Percentiles rank a stretch among this genome's conserved stretches.
These are phyloP conservation scores for Neurospora sp. DNA, from an alignment of 2,329 filamentous ascomycete species.

Conservation along the genomic window DNA sequence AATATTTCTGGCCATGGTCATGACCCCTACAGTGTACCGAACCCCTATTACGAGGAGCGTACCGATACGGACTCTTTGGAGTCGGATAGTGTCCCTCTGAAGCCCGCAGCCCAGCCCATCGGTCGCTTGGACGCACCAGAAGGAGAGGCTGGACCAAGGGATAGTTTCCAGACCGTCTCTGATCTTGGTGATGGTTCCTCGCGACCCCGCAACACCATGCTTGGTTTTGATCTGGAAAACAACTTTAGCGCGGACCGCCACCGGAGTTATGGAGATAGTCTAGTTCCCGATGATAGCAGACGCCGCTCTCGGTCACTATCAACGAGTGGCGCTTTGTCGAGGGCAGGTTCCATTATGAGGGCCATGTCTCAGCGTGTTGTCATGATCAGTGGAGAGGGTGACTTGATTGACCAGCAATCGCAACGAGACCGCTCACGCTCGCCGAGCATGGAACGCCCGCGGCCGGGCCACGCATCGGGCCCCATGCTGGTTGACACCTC, in stretches of 20 bases:
- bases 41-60: constrained; percentile 33
- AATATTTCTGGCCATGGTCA: constrained; percentile 29
- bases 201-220: constrained; percentile 40
- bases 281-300: constrained; percentile 36
- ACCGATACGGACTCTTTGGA: constrained; percentile 35
- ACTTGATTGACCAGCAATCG: constrained; percentile 65
- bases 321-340: constrained; percentile 52
- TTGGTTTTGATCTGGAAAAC: constrained; percentile 47
- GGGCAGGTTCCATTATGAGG: constrained; percentile 67
- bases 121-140: constrained; percentile 34
- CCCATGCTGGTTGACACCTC: constrained; percentile 38
- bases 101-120: constrained; percentile 45
- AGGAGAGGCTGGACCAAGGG: constrained; percentile 32
- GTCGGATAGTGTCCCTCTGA: constrained; percentile 50
- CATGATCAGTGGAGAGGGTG: constrained; percentile 88
- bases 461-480: constrained; percentile 35
- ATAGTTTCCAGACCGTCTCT: constrained; percentile 49
- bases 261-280: constrained; percentile 47
- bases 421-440: constrained; percentile 51
- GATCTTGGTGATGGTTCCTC: constrained; percentile 47
- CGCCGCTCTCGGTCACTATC: constrained; percentile 54
- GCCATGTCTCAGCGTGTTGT: constrained; percentile 96
- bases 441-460: constrained; percentile 41
- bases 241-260: constrained; percentile 40
- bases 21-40: constrained; percentile 22